These are phyloP conservation scores for Fragilariopsis cylindrus DNA, from an alignment of 108 stramenopile genomes.

Conservation along the genomic window DNA sequence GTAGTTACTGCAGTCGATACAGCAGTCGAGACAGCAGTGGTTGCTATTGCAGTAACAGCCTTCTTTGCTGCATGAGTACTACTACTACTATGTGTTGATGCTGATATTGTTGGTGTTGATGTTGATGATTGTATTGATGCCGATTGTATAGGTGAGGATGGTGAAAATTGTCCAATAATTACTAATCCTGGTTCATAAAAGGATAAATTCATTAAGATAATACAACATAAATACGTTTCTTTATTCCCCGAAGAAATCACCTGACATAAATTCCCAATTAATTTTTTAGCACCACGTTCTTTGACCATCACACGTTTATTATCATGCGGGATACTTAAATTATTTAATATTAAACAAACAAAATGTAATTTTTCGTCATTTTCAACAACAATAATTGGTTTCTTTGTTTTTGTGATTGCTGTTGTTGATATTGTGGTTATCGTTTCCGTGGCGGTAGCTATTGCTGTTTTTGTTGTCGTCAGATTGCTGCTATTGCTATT, in stretches of 20 bases:
- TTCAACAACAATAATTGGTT: not conserved
- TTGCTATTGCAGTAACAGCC: not conserved
- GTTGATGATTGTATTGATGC: not conserved
- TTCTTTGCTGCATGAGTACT: not conserved
- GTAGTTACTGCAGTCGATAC: too few species aligned
- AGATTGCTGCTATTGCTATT: not conserved
- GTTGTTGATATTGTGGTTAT: not conserved
- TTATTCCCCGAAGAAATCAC: constrained; percentile 32
- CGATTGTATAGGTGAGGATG: not conserved
- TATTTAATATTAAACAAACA: constrained; percentile 39
- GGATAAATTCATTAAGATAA: constrained; percentile 41
- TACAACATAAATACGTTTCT: constrained; percentile 36
- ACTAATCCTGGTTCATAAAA: constrained; percentile 30
- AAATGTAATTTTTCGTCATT: constrained; percentile 36
- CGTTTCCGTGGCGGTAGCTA: not conserved
- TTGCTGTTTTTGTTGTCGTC: not conserved
- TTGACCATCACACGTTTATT: constrained; percentile 46
- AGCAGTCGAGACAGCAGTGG: not conserved
- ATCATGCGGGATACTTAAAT: constrained; percentile 39
- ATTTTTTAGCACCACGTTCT: constrained; percentile 27
- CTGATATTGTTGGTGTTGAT: not conserved
- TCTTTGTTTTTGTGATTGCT: not conserved
- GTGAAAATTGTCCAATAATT: constrained; percentile 42
- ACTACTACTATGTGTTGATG: not conserved
- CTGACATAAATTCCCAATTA: constrained; percentile 31